Conservation (phyloP, 805 yeast species). For the Starmera amethionina region DNA sequence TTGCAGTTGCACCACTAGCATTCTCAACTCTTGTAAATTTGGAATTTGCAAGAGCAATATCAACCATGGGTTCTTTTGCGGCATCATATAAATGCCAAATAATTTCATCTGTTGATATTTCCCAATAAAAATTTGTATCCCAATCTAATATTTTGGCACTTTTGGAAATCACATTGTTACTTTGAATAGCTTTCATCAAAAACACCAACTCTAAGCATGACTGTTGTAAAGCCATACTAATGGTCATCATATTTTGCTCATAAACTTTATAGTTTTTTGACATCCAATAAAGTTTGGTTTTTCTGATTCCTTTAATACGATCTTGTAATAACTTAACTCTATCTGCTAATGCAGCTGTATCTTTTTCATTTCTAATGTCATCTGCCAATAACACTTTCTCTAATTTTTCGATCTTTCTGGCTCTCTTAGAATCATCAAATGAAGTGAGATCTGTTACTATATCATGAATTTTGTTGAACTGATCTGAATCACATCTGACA, state of each 20-base stretch:
- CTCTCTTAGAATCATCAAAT: slow-evolving; percentile 24
- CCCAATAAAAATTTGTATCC: slow-evolving; percentile 31
- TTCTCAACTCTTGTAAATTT: slow-evolving; percentile 38
- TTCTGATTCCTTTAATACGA: slow-evolving; percentile 32
- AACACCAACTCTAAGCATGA: slow-evolving; percentile 30
- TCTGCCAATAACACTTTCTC: slow-evolving; percentile 45
- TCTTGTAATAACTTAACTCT: slow-evolving; percentile 40
- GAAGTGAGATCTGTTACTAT: slow-evolving; percentile 35
- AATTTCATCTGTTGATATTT: slow-evolving; percentile 41
- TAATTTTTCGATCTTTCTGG: slow-evolving; percentile 33
- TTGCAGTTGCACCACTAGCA: slow-evolving; percentile 42
- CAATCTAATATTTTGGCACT: slow-evolving; percentile 13
- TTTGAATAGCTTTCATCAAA: slow-evolving; percentile 32
- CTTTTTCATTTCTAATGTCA: slow-evolving; percentile 28
- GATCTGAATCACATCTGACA: slow-evolving; percentile 46
- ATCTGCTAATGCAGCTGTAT: slow-evolving; percentile 23
- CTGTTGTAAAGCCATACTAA: slow-evolving; percentile 25
- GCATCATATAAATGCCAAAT: slow-evolving; percentile 49
- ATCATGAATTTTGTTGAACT: slow-evolving; percentile 43
- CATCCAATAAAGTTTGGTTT: slow-evolving; percentile 31
- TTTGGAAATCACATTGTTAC: slow-evolving; percentile 19
- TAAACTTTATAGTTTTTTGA: slow-evolving; percentile 22
- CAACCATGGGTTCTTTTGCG: slow-evolving; percentile 36
- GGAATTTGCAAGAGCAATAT: slow-evolving; percentile 41
- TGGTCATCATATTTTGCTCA: slow-evolving; percentile 26